Percentiles rank a stretch among this genome's conserved stretches.
Conservation (phyloP, 768 basidiomycete species). For the Leucocoprinus sp. region DNA sequence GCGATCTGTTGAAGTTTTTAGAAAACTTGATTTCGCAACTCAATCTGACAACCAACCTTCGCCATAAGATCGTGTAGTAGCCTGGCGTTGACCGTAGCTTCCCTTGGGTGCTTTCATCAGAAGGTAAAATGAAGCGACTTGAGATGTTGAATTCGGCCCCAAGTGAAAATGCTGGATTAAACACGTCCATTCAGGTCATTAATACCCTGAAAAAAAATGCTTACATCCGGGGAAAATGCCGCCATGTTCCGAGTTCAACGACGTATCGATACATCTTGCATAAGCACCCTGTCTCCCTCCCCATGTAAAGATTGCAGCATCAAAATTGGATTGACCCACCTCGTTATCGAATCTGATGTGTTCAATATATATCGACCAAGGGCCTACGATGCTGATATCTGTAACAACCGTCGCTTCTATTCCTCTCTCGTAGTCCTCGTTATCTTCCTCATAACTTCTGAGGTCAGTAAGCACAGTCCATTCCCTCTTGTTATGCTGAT, state of each 20-base stretch:
- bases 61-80: constrained; percentile 55
- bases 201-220: constrained; percentile 6
- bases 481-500: constrained; percentile 33
- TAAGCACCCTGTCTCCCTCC: constrained; percentile 28
- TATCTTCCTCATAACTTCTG: constrained; percentile 40
- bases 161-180: constrained; percentile 43
- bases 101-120: constrained; percentile 26
- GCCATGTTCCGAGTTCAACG: constrained; percentile 35
- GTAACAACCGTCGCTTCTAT: constrained; percentile 52
- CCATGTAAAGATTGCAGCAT: background rate
- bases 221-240: constrained; percentile 41
- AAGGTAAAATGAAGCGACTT: constrained; percentile 38
- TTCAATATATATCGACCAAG: constrained; percentile 49
- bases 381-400: constrained; percentile 44
- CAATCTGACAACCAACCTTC: constrained; percentile 37
- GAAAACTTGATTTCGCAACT: constrained; percentile 3
- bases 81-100: constrained; percentile 40
- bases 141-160: constrained; percentile 59
- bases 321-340: constrained; percentile 26
- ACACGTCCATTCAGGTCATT: background rate
- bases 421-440: constrained; percentile 42
- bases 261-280: constrained; percentile 45
- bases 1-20: constrained; percentile 29
- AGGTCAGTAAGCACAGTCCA: constrained; percentile 47
- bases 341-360: constrained; percentile 35